phyloP scores from a whole-genome alignment of 257 asterid genomes.

The Solanum peruvianum region DNA sequence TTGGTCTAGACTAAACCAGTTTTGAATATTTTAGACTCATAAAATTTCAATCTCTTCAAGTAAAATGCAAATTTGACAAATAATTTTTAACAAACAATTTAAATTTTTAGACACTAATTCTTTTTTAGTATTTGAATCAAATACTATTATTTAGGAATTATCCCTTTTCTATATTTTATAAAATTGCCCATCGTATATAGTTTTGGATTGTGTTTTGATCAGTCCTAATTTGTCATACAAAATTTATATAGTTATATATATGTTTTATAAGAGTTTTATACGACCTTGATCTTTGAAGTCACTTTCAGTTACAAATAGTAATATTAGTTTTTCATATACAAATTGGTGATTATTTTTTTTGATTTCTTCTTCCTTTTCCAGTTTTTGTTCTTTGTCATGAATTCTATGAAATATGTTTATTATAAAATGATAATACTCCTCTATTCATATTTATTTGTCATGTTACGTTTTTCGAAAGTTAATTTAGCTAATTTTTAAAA shows the following conservation, averaged over 20 bases:
- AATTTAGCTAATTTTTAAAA: too few species aligned
- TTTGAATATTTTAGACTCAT: neutral
- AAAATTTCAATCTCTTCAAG: neutral
- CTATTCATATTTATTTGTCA: too few species aligned
- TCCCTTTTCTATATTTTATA: neutral
- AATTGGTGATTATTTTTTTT: too few species aligned
- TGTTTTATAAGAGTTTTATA: too few species aligned
- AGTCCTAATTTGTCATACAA: too few species aligned
- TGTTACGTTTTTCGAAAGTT: too few species aligned
- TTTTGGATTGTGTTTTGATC: neutral
- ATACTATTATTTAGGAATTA: too few species aligned
- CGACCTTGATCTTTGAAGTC: neutral
- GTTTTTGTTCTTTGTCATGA: neutral
- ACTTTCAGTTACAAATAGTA: neutral
- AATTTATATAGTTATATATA: too few species aligned
- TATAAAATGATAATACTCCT: neutral
- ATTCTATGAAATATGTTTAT: neutral
- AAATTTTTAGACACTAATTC: neutral
- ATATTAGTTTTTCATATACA: neutral
- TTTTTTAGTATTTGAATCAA: neutral
- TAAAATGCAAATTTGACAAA: too few species aligned
- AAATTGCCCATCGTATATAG: neutral
- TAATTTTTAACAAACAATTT: too few species aligned
- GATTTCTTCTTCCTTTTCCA: neutral
- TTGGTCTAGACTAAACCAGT: neutral